Base-by-base conservation (phyloP, 768 basidiomycete genomes). In the Lactarius sp. region DNA sequence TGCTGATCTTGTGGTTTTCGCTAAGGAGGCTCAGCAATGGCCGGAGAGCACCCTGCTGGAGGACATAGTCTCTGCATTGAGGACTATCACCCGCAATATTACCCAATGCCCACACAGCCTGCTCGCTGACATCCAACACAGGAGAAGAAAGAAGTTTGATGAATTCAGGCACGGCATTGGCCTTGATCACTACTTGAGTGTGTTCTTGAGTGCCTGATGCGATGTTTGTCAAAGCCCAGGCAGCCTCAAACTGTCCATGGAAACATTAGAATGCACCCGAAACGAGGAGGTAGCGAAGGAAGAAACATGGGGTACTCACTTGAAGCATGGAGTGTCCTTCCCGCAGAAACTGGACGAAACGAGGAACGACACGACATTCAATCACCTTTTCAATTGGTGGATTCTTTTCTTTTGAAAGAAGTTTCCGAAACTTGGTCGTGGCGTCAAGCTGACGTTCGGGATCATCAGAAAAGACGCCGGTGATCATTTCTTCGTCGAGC, bases 81-180 rank as follows among this genome's bases (percentile, higher is more conserved):
- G 97, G 97, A 68, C 94, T 96, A 76, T 99, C 97, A 64, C 97
- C 97, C 58, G 97, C 97, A 68, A 99, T 98, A 78, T 99, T 99
- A 62, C 97, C 97, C 64, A 99, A 82, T 22, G 97, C 97, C 97
- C 96, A 99, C 31, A 99, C 97, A 31, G 97, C 97, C 77, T 99
- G 97, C 77, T 99, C 97, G 64, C 96, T 88, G 65, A 99, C 97
- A 77, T 99, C 97, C 63, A 94, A 81, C 42, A 97, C 94, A 49
- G 86, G 80, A n/a, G 95, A 97, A 9, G 92, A 94, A 47, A 98
- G 80, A 52, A 99, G 85, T 69, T 92, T 92, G 79, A 99, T 98
- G 74, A 99, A 99, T 76, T 95, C 88, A 3, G 95, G 96, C 16
- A 99, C 95, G 31, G 97, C 95, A 65, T 88, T 86, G 16, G 95